Base-by-base conservation (phyloP, 192 early-diverging fungal genomes). In the Coemansia sp. region DNA sequence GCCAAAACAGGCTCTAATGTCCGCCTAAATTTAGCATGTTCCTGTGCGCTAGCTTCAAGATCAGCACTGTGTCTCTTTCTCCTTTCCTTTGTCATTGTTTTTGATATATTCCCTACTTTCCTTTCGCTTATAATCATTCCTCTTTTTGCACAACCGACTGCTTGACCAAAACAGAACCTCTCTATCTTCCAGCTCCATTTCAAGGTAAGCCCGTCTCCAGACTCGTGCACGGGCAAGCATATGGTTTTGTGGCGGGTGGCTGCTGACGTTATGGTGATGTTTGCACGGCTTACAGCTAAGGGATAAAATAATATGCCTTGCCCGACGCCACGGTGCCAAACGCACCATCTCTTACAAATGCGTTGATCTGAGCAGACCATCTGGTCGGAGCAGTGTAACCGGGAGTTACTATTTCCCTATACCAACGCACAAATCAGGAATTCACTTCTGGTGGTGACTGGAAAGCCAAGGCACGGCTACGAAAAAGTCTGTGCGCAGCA, bases 21-120 rank as follows among this genome's bases (percentile, higher is more conserved):
- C 1, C 37, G 40, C 1, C 18, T 16, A 43, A 43, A 18, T 0
- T 18, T 1, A 4, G 1, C 40, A 18, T 4, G 18, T 13, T 43
- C 18, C 4, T 10, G 15, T 43, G 40, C 40, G 18, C 40, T 43
- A 35, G 34, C 34, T 15, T 39, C 43, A 46, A 46, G 48, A 51
- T 51, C 48, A 51, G 48, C 48, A 51, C 23, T 23, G 23, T 51
- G 48, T 51, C 48, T 51, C 48, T 51, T 51, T 51, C 48, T 51
- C 21, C 48, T 15, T 7, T 15, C 7, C 23, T 13, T 51, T 26
- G 21, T 26, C 21, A 12, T 49, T 51, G 13, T 7, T 51, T 26
- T 21, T 3, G 20, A 51, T 51, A 25, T 26, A 21, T 7, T 51
- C 25, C 21, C 13, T 51, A 13, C 15, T 39, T 15, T 39, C 15